Base-by-base conservation (phyloP, 2,329 filamentous ascomycete species). In the Mollisiaceae sp. region DNA sequence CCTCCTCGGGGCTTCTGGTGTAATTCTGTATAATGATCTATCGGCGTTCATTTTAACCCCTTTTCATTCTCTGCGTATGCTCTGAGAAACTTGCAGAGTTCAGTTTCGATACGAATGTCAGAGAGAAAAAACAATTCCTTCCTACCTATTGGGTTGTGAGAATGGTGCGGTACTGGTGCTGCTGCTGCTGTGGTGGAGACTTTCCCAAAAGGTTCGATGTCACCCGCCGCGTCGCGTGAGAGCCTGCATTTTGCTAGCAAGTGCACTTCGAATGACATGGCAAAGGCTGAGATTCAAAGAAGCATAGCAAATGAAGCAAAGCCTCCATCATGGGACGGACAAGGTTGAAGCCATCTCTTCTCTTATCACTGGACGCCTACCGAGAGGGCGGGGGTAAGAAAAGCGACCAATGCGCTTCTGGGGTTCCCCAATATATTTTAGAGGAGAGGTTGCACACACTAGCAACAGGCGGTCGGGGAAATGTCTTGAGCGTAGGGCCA, bases 181-280 rank as follows among this genome's bases (percentile, higher is more conserved):
- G 15, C 4, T 18, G 15, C 14, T 62, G 47, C 22, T 65, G 50
- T 38, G 64, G 61, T 24, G 62, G 45, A 24, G 36, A 52, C n/a
- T 65, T 54, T 35, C 50, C 47, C 52, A 50, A 54, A 61, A 62
- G 59, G 18, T 62, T 62, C 76, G 59, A 77, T 59, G 22, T 54
- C 59, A 22, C 45, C 56, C 6, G 41, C 56, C 55, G 27, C 47
- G 5, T 27, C 59, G 20, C 43, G 59, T 32, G 62, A 59, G 55
- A n/a, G 50, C n/a, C 24, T 45, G 55, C 15, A 32, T 52, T 47
- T 50, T 63, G 15, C 60, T 52, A 36, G 41, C 56, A 39, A 63
- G 56, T n/a, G 43, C 55, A 60, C 43, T 60, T 22, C 45, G 55
- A 8, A 36, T 45, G 43, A 8, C 43, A 45, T n/a, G 3, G 18